phyloP scores from a whole-genome alignment of 106 monocot species.

The Triglochin maritima region DNA sequence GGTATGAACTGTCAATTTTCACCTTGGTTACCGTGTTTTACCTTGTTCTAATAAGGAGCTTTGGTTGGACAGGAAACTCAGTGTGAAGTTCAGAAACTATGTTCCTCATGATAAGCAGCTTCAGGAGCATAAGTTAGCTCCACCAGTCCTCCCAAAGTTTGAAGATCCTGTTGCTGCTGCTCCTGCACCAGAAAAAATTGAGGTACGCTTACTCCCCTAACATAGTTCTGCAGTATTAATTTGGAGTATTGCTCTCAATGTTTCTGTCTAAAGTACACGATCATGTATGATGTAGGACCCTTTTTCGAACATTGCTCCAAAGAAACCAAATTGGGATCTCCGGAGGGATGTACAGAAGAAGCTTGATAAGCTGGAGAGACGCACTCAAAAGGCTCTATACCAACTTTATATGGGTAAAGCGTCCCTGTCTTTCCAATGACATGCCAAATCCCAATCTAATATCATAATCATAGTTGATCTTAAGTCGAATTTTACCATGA shows the following conservation, averaged over 20 bases:
- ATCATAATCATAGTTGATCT: background rate
- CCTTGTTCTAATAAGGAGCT: too few species aligned
- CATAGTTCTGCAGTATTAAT: background rate
- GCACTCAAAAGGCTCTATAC: constrained; percentile 84
- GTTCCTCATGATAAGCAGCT: constrained; percentile 90
- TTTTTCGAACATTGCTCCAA: constrained; percentile 93
- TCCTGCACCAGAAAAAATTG: constrained; percentile 41
- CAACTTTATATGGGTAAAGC: constrained; percentile 44
- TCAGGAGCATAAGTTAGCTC: constrained; percentile 71
- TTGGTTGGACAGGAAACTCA: constrained; percentile 24
- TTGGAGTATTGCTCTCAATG: background rate
- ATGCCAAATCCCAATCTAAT: background rate
- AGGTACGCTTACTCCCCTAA: constrained; percentile 25
- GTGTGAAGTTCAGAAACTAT: constrained; percentile 94
- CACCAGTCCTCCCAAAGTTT: constrained; percentile 76
- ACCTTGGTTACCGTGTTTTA: too few species aligned
- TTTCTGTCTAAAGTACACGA: background rate
- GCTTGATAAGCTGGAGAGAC: constrained; percentile 91
- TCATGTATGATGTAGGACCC: constrained; percentile 48
- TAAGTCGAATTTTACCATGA: too few species aligned
- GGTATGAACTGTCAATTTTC: too few species aligned
- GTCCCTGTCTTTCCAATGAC: background rate
- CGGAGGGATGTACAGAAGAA: constrained; percentile 85
- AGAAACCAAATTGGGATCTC: constrained; percentile 99
- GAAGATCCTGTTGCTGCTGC: constrained; percentile 70